phyloP scores from a whole-genome alignment of 2,329 filamentous ascomycete species.

The Colletotrichum cereale region DNA sequence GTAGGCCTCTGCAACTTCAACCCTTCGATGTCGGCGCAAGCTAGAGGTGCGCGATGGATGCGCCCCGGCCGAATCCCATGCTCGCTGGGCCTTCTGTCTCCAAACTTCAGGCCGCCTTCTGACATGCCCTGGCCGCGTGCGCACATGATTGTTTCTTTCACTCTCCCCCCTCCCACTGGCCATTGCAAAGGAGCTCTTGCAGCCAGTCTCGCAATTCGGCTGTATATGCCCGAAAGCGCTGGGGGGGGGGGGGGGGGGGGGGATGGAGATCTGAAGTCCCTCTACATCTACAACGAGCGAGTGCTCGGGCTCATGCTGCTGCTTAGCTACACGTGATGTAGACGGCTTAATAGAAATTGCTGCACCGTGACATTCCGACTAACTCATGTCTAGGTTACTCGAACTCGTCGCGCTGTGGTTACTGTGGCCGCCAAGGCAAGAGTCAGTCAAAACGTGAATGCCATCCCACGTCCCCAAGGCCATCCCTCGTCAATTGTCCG shows the following conservation, averaged over 20 bases:
- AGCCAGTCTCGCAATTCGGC: not conserved
- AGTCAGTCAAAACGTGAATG: slow-evolving; percentile 65
- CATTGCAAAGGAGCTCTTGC: not conserved
- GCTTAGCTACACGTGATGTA: not conserved
- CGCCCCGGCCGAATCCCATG: slow-evolving; percentile 17
- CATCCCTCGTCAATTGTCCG: slow-evolving; percentile 14
- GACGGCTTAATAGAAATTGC: not conserved
- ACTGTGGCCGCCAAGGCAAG: slow-evolving; percentile 61
- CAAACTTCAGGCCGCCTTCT: slow-evolving; percentile 2
- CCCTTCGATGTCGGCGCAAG: not conserved
- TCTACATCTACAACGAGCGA: not conserved
- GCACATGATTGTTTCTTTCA: slow-evolving; percentile 1
- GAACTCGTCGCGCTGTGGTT: slow-evolving; percentile 65
- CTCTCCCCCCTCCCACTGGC: not conserved
- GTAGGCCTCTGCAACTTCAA: slow-evolving; percentile 8
- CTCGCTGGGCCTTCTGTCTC: not conserved
- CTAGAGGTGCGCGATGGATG: slow-evolving; percentile 12
- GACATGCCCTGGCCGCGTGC: not conserved
- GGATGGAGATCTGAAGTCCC: not conserved
- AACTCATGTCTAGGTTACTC: slow-evolving; percentile 58
- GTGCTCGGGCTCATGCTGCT: not conserved
- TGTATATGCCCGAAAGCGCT: not conserved
- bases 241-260: too few species aligned
- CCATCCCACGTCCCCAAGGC: slow-evolving; percentile 38
- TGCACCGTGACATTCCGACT: slow-evolving; percentile 1